A percentile compares a stretch with the other conserved stretches of the same genome.
phyloP scores from a whole-genome alignment of 177 flowering plant genomes.

The Vitis hybrid region DNA sequence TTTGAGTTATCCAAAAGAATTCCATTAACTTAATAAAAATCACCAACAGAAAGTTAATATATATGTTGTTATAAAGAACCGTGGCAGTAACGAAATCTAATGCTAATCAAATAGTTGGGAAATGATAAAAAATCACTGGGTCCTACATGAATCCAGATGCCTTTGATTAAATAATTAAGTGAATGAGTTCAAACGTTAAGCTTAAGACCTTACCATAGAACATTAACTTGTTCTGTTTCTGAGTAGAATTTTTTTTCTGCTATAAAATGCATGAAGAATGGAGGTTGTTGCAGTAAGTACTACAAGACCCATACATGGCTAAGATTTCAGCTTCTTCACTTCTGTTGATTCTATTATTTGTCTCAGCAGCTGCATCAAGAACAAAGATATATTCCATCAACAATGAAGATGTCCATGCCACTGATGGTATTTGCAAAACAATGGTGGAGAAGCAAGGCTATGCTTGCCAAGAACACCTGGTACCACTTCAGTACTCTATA shows the following conservation, averaged over 20 bases:
- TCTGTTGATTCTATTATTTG: conserved; percentile 28
- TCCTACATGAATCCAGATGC: background rate
- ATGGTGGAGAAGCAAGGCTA: conserved; percentile 60
- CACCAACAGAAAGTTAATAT: too few species aligned
- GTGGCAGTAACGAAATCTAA: conserved; percentile 2
- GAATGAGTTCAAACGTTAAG: background rate
- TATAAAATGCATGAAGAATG: conserved; percentile 20
- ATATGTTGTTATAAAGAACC: too few species aligned
- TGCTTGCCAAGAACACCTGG: conserved; percentile 67
- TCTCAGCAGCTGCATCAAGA: conserved; percentile 33
- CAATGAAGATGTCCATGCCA: background rate
- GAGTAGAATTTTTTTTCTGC: conserved; percentile 5
- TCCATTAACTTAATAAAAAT: too few species aligned
- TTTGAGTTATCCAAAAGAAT: too few species aligned
- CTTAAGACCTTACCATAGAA: conserved; percentile 15
- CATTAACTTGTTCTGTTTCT: conserved; percentile 21
- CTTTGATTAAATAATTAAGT: conserved; percentile 7
- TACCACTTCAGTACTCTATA: conserved; percentile 12
- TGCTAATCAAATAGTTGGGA: too few species aligned
- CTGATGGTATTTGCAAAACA: conserved; percentile 50
- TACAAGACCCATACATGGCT: conserved; percentile 20
- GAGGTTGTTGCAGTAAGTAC: conserved; percentile 8
- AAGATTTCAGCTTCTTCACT: conserved; percentile 13
- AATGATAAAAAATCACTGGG: conserved; percentile 3
- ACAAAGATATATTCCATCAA: conserved; percentile 14